These are phyloP conservation scores for Dalbergia cochinchinensis DNA, from an alignment of 306 rosid genomes.

Conservation along the genomic window DNA sequence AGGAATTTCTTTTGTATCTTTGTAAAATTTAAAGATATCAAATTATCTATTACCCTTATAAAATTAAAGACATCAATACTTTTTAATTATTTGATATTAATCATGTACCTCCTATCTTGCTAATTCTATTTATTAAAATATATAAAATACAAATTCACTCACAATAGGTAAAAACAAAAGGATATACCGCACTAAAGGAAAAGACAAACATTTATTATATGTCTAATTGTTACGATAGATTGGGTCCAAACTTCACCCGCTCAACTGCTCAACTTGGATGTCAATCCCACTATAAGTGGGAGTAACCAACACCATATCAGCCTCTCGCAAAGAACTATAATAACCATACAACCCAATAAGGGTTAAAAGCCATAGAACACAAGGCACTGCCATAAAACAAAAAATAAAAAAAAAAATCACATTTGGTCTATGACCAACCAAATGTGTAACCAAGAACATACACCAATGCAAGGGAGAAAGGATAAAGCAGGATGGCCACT, in stretches of 20 bases:
- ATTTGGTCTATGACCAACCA: conserved; percentile 72
- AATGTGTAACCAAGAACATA: conserved; percentile 87
- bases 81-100: too few relatives aligned
- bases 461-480: conserved; percentile 80
- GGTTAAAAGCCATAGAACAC: not conserved
- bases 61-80: too few relatives aligned
- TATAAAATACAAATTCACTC: too few relatives aligned
- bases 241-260: conserved; percentile 42
- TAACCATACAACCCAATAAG: conserved; percentile 12
- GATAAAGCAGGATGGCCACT: conserved; percentile 83
- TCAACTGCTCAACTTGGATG: conserved; percentile 23
- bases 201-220: too few relatives aligned
- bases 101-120: too few relatives aligned
- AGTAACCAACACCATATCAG: conserved; percentile 15
- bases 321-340: not conserved
- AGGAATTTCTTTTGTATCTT: too few relatives aligned
- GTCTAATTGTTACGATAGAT: not conserved
- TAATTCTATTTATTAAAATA: too few relatives aligned
- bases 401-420: not conserved
- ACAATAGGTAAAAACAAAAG: too few relatives aligned
- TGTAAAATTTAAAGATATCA: too few relatives aligned
- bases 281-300: not conserved
- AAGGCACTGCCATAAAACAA: not conserved
- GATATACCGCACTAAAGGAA: too few relatives aligned
- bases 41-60: too few relatives aligned